A percentile compares a stretch with the other conserved stretches of the same genome.
These are phyloP conservation scores for Penicillium mononematosum DNA, from an alignment of 495 filamentous ascomycete species.

Conservation along the genomic window DNA sequence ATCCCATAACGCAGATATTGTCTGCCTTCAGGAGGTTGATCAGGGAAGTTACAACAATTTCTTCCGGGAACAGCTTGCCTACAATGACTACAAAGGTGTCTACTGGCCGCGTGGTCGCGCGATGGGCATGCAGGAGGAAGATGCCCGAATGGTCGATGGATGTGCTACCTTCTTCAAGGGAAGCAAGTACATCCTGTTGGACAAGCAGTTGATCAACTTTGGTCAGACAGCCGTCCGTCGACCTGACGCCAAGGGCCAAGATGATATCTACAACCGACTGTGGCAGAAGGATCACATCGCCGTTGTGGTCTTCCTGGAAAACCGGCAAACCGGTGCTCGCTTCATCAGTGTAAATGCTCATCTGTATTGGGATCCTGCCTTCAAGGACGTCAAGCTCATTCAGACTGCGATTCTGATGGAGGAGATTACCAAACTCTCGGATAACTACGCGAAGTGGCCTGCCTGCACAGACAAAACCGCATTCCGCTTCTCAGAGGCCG, in stretches of 20 bases:
- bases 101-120: slow-evolving; percentile 85
- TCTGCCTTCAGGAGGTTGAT: slow-evolving; percentile 92
- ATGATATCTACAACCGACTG: slow-evolving; percentile 94
- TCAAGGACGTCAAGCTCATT: slow-evolving; percentile 89
- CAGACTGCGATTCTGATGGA: slow-evolving; percentile 95
- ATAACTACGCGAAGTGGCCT: slow-evolving; percentile 74
- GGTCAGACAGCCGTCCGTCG: slow-evolving; percentile 87
- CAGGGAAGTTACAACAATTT: slow-evolving; percentile 85
- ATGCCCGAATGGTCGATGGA: slow-evolving; percentile 84
- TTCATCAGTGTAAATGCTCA: slow-evolving; percentile 92
- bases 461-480: slow-evolving; percentile 76
- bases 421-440: slow-evolving; percentile 75
- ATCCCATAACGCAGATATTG: slow-evolving; percentile 78
- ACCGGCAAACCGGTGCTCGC: slow-evolving; percentile 78
- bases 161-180: slow-evolving; percentile 96
- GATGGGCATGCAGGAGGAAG: slow-evolving; percentile 85
- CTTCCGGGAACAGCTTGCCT: slow-evolving; percentile 77
- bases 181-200: slow-evolving; percentile 85
- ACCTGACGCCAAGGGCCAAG: slow-evolving; percentile 90
- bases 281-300: slow-evolving; percentile 98
- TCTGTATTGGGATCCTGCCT: slow-evolving; percentile 88
- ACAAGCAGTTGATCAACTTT: slow-evolving; percentile 92
- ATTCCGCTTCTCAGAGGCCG: slow-evolving; percentile 61
- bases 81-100: slow-evolving; percentile 86
- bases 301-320: slow-evolving; percentile 86